Conservation (phyloP, 2,329 filamentous ascomycete species). For the Colletotrichum caudatum region DNA sequence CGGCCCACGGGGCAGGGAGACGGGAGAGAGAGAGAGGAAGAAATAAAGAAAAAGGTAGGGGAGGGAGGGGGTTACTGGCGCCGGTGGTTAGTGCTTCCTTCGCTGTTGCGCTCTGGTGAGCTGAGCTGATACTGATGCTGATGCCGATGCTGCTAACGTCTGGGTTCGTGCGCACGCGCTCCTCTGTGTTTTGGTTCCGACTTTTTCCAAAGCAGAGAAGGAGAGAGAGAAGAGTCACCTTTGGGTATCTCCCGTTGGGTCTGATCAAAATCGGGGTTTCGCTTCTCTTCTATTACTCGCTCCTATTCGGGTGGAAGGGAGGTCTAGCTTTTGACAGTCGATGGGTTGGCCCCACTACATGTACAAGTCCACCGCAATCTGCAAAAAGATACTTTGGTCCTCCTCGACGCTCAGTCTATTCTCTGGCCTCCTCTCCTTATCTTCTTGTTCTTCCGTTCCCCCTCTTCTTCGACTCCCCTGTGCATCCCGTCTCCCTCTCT, state of each 20-base stretch:
- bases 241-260: constrained; percentile 22
- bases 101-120: not conserved
- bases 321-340: constrained; percentile 20
- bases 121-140: too few species aligned
- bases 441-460: constrained; percentile 12
- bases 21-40: not conserved
- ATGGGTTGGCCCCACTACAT: not conserved
- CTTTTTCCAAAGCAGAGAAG: constrained; percentile 12
- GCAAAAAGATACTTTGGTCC: constrained; percentile 12
- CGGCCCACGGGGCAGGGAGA: too few species aligned
- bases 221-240: too few species aligned
- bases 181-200: constrained; percentile 34
- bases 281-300: not conserved
- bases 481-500: constrained; percentile 5
- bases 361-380: constrained; percentile 2
- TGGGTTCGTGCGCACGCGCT: constrained; percentile 30
- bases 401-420: not conserved
- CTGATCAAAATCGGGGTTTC: constrained; percentile 10
- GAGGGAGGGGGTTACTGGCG: constrained; percentile 6
- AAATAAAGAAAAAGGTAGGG: not conserved
- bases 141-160: constrained; percentile 1
- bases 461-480: constrained; percentile 21
- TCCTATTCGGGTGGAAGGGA: constrained; percentile 1
- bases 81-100: constrained; percentile 21
- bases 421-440: constrained; percentile 8